phyloP scores from a whole-genome alignment of 1,139 yeast species.

The Debaryomyces robertsiae region DNA sequence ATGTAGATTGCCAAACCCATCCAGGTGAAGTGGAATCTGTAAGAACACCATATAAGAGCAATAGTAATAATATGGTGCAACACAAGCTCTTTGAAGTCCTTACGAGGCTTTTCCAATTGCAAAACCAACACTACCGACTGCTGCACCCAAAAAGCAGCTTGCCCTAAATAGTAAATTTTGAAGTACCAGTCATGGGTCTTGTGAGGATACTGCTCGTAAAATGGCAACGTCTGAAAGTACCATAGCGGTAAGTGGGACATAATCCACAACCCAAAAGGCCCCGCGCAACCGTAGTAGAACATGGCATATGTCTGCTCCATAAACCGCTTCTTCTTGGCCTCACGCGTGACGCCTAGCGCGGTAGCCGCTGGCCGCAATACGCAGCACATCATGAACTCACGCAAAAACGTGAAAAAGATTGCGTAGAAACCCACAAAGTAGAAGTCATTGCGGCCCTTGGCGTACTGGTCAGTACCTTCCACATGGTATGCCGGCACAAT shows the following conservation, averaged over 20 bases:
- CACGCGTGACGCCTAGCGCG: slow-evolving; percentile 52
- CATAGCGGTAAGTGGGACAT: slow-evolving; percentile 85
- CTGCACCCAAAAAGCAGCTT: slow-evolving; percentile 98
- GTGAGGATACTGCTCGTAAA: slow-evolving; percentile 85
- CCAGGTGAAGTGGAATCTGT: slow-evolving; percentile 94
- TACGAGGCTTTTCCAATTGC: slow-evolving; percentile 92
- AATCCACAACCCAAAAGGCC: slow-evolving; percentile 87
- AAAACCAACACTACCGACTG: slow-evolving; percentile 81
- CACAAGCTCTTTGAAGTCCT: slow-evolving; percentile 87
- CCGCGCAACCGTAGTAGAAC: slow-evolving; percentile 76
- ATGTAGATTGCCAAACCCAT: slow-evolving; percentile 90
- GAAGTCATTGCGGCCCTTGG: slow-evolving; percentile 84
- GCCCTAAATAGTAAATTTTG: slow-evolving; percentile 83
- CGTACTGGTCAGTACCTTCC: slow-evolving; percentile 63
- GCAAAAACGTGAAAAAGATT: slow-evolving; percentile 82
- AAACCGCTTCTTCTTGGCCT: slow-evolving; percentile 71
- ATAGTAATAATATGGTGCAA: slow-evolving; percentile 93
- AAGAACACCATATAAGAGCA: slow-evolving; percentile 84
- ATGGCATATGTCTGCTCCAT: slow-evolving; percentile 92
- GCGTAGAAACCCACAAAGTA: slow-evolving; percentile 79
- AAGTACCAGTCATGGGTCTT: slow-evolving; percentile 67
- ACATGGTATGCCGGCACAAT: slow-evolving; percentile 70
- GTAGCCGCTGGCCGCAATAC: slow-evolving; percentile 72
- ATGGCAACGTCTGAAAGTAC: slow-evolving; percentile 82
- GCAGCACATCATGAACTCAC: slow-evolving; percentile 90